Percentiles rank a stretch among this genome's conserved stretches.
Conservation (phyloP, 75 land plant genomes). For the Cunninghamia lanceolata region DNA sequence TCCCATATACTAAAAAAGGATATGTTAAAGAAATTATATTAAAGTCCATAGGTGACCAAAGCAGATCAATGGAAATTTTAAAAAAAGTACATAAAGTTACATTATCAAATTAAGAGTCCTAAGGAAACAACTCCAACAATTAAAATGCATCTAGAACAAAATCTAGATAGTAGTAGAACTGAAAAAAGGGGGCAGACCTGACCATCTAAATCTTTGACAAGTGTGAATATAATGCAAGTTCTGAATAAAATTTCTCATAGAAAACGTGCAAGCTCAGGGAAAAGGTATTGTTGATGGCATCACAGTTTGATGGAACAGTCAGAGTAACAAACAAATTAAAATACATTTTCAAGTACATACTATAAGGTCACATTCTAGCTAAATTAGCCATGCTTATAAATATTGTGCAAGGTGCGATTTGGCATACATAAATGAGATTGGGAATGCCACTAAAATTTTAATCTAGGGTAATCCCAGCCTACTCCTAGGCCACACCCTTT, state of each 20-base stretch:
- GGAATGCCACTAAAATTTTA: background rate
- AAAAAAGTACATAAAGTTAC: background rate
- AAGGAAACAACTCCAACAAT: background rate
- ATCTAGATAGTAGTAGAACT: background rate
- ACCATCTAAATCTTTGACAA: background rate
- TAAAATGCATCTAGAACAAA: background rate
- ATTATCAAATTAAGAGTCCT: background rate
- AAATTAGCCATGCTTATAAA: background rate
- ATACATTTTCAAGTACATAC: background rate
- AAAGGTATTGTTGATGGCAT: background rate
- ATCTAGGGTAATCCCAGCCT: background rate
- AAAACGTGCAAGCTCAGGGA: background rate
- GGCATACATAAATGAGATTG: background rate
- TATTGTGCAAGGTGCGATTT: background rate
- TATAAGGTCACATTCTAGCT: too few relatives aligned
- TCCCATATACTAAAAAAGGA: background rate
- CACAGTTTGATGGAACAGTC: background rate
- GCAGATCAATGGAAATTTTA: background rate
- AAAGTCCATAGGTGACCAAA: background rate
- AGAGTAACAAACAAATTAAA: background rate
- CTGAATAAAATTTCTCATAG: background rate
- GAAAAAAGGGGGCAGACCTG: background rate
- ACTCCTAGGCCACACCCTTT: background rate
- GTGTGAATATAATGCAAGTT: background rate
- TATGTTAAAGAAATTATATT: background rate